phyloP scores from a whole-genome alignment of 805 yeast species.

The Lipomyces starkeyi region DNA sequence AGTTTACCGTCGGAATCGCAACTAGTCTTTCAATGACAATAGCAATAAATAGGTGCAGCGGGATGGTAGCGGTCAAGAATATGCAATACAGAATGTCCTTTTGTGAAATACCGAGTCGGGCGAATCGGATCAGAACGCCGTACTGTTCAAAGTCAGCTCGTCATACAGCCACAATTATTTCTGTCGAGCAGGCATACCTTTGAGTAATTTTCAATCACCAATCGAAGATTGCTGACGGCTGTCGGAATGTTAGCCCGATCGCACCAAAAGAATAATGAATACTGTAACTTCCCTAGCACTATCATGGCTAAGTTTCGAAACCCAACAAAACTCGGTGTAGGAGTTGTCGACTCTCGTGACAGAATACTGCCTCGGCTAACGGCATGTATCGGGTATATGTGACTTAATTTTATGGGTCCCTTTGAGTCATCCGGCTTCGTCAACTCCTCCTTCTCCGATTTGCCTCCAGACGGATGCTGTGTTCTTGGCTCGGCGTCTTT shows the following conservation, averaged over 20 bases:
- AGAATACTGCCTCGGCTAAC: conserved; percentile 28
- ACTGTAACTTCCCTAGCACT: conserved; percentile 40
- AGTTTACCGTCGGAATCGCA: conserved; percentile 38
- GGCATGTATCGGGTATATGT: conserved; percentile 33
- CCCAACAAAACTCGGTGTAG: conserved; percentile 46
- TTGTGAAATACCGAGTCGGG: conserved; percentile 45
- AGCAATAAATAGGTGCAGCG: conserved; percentile 49
- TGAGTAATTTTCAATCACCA: conserved; percentile 48
- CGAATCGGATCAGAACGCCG: conserved; percentile 47
- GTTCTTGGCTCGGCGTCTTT: neutral
- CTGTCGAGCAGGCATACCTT: conserved; percentile 24
- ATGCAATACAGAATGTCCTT: conserved; percentile 44
- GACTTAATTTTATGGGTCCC: conserved; percentile 21
- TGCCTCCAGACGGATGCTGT: neutral
- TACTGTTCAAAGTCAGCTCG: conserved; percentile 30
- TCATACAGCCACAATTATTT: neutral
- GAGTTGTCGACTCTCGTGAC: conserved; percentile 35
- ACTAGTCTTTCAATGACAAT: conserved; percentile 47
- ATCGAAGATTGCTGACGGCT: conserved; percentile 50
- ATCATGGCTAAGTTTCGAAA: conserved; percentile 51
- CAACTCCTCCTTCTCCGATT: neutral
- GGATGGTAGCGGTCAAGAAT: conserved; percentile 43
- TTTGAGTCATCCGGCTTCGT: neutral
- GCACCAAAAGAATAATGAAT: too few species aligned
- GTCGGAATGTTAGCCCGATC: conserved; percentile 1